A percentile compares a stretch with the other conserved stretches of the same genome.
Evolutionary conservation across 2,329 filamentous ascomycete genomes (phyloP).

Genomic region (Diaporthe ilicicola): DNA sequence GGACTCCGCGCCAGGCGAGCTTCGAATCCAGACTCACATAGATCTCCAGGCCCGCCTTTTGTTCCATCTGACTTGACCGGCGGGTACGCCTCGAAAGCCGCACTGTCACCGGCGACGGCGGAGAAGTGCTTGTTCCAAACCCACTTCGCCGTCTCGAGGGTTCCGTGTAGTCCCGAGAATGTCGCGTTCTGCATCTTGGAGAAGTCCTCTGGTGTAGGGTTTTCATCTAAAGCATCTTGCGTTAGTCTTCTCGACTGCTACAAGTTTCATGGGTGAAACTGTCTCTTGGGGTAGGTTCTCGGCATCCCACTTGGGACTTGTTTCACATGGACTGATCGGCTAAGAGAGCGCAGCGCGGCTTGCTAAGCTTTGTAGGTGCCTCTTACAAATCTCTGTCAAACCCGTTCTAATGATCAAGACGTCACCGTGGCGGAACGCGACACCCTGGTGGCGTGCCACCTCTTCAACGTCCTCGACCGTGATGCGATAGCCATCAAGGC

Average conservation of each 20-base stretch:
- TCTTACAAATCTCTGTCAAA: constrained; percentile 40
- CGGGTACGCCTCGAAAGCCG: constrained; percentile 71
- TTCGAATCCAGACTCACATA: constrained; percentile 46
- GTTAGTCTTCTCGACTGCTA: not conserved
- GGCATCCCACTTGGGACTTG: not conserved
- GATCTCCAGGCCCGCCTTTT: constrained; percentile 40
- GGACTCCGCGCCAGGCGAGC: not conserved
- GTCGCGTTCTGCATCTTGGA: constrained; percentile 42
- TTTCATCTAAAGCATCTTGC: constrained; percentile 41
- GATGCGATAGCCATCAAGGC: constrained; percentile 25
- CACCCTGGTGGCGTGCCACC: constrained; percentile 45
- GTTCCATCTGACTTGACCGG: constrained; percentile 54
- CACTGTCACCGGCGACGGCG: constrained; percentile 69
- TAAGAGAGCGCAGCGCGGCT: not conserved
- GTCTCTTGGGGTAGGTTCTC: not conserved
- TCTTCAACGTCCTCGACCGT: constrained; percentile 41
- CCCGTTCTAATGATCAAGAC: constrained; percentile 51
- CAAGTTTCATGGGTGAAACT: too few relatives aligned
- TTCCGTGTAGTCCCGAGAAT: constrained; percentile 53
- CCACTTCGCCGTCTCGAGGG: constrained; percentile 67
- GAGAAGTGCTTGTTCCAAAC: constrained; percentile 75
- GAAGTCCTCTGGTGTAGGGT: constrained; percentile 47
- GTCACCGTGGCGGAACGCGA: constrained; percentile 46
- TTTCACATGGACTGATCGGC: too few relatives aligned
- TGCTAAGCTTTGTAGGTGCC: constrained; percentile 32